phyloP scores from a whole-genome alignment of 495 filamentous ascomycete species.

The Pseudotulostoma volvatum region DNA sequence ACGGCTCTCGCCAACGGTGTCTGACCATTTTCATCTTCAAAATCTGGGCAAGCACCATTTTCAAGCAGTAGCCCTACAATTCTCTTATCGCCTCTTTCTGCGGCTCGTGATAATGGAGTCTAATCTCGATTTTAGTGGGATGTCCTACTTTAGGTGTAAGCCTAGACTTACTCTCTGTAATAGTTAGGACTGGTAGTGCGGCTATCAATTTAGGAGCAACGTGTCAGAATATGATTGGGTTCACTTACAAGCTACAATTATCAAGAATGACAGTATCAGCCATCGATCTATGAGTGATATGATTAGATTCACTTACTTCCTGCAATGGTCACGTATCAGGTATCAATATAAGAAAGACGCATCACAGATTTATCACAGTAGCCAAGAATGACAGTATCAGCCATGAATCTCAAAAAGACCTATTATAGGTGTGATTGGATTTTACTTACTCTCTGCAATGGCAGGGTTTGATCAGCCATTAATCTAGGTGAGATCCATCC shows the following conservation, averaged over 20 bases:
- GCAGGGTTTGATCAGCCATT: background rate
- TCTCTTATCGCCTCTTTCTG: too few relatives aligned
- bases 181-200: too few relatives aligned
- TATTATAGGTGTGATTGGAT: background rate
- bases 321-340: background rate
- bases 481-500: background rate
- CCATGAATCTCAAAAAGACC: background rate
- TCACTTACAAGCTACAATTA: too few relatives aligned
- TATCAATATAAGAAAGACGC: background rate
- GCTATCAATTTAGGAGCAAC: background rate
- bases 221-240: too few relatives aligned
- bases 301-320: background rate
- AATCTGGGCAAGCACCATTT: too few relatives aligned
- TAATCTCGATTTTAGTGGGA: too few relatives aligned
- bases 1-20: background rate
- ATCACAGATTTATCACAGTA: background rate
- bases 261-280: background rate
- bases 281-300: background rate
- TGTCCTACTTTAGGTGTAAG: too few relatives aligned
- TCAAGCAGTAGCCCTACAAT: too few relatives aligned
- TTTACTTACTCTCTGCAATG: background rate
- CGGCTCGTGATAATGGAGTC: too few relatives aligned
- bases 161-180: too few relatives aligned
- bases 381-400: background rate
- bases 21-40: background rate